These are phyloP conservation scores for Taphrina betulina DNA, from an alignment of 1,139 yeast species.

Conservation along the genomic window DNA sequence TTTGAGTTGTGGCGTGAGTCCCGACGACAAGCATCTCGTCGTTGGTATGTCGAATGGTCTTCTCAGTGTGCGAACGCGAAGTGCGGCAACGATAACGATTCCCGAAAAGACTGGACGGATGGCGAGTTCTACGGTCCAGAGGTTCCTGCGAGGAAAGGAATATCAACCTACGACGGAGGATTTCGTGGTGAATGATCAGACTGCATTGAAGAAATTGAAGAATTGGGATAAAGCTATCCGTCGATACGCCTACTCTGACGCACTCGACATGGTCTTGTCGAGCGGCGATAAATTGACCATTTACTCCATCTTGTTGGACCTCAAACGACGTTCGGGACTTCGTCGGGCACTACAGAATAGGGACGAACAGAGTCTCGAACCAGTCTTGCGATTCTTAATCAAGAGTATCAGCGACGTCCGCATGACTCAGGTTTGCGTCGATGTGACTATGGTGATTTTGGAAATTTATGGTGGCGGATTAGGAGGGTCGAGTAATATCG, in stretches of 20 bases:
- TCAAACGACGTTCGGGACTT: constrained; percentile 83
- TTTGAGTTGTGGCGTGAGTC: constrained; percentile 44
- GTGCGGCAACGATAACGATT: constrained; percentile 50
- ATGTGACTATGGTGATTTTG: constrained; percentile 70
- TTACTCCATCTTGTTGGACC: constrained; percentile 75
- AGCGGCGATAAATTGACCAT: constrained; percentile 58
- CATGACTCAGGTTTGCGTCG: constrained; percentile 71
- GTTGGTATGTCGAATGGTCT: constrained; percentile 93
- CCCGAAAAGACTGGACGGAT: constrained; percentile 44
- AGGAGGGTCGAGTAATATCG: constrained; percentile 75
- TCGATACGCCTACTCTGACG: constrained; percentile 89
- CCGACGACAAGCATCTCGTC: constrained; percentile 83
- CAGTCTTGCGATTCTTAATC: constrained; percentile 78
- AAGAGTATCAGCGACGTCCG: constrained; percentile 75
- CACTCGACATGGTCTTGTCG: constrained; percentile 81
- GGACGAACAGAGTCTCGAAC: constrained; percentile 82
- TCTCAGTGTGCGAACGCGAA: constrained; percentile 81
- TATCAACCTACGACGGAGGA: constrained; percentile 87
- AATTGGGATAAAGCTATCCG: constrained; percentile 80
- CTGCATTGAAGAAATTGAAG: constrained; percentile 58
- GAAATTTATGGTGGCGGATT: constrained; percentile 39
- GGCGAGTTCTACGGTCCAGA: constrained; percentile 53
- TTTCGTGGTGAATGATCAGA: constrained; percentile 53
- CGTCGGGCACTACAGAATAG: constrained; percentile 73
- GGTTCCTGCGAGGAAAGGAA: constrained; percentile 88